Evolutionary conservation across 163 green algal genomes (phyloP), one percentile per base, ranked within the genome.

Genomic region (Picocystis sp.): DNA sequence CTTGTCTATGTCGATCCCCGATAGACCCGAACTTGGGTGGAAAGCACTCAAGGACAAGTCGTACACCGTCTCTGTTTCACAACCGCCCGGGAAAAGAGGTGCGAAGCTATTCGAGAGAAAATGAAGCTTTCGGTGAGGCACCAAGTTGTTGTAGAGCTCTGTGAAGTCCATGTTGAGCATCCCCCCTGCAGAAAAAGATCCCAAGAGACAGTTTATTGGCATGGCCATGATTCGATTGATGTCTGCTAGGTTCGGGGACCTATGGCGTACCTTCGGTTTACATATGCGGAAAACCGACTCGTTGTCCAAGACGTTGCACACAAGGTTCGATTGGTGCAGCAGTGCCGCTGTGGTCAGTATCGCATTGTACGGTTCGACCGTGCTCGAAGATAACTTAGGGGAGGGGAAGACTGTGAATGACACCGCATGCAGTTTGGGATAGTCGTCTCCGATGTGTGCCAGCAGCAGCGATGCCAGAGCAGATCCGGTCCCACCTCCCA

Each of bases 401-500:
- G 47, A 54, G 19, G 47, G 47, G 13, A 45, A 54, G 3, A 54
- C 47, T 5, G 47, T 54, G 47, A 54, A 54, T 41, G 25, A 33
- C 12, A 54, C 25, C 10, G 35, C 41, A 35, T 33, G 38, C 47
- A 45, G 35, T 35, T 54, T 54, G 12, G 25, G 25, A 35, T 54
- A 54, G 3, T 54, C 47, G 17, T 45, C 47, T 11, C 10, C 34
- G 19, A 54, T 11, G n/a, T 35, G 35, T 35, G 35, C 47, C 10
- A 54, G 38, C 25, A 54, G 47, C n/a, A 54, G 19, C n/a, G 47
- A 54, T 38, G 25, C 47, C n/a, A 54, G 47, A 19, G 25, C 47
- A 29, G 47, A 54, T 54, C 47, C 47, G 13, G 47, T 54, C 19
- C 47, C 47, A 45, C 47, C 47, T 54, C 47, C 47, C 34, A 54